phyloP scores from a whole-genome alignment of 2,329 filamentous ascomycete genomes.

The Dactylella cylindrospora region DNA sequence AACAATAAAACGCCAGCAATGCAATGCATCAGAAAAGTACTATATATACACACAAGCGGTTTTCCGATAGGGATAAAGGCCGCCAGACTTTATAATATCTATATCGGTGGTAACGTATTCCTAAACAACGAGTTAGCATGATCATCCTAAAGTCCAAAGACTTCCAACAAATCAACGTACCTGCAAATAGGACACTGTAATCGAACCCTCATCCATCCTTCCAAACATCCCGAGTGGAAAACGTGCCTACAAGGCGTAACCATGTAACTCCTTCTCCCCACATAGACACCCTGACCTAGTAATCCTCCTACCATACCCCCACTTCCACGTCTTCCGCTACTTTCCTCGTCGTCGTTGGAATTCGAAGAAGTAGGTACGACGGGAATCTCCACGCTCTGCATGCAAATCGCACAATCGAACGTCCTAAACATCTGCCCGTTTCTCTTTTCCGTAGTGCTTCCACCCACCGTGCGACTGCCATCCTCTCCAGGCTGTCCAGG shows the following conservation, averaged over 20 bases:
- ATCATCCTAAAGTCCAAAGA: not conserved
- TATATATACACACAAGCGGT: too few relatives aligned
- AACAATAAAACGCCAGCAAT: too few relatives aligned
- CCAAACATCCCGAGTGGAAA: constrained; percentile 86
- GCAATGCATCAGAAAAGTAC: too few relatives aligned
- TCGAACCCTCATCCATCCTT: constrained; percentile 93
- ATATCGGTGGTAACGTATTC: constrained; percentile 48
- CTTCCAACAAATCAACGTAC: constrained; percentile 6
- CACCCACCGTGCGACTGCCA: constrained; percentile 1
- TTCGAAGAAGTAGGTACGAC: constrained; percentile 61
- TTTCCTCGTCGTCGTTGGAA: constrained; percentile 52
- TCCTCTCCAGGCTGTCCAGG: constrained; percentile 45
- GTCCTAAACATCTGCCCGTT: constrained; percentile 56
- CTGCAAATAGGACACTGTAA: constrained; percentile 94
- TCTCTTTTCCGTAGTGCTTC: constrained; percentile 52
- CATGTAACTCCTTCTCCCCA: constrained; percentile 87
- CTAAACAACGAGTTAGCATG: constrained; percentile 25
- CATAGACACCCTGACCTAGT: constrained; percentile 47
- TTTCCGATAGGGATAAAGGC: not conserved
- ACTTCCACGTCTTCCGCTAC: constrained; percentile 50
- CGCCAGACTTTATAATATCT: constrained; percentile 7
- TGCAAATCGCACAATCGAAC: constrained; percentile 94
- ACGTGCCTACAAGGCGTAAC: constrained; percentile 95
- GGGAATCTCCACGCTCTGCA: constrained; percentile 85
- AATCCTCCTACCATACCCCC: constrained; percentile 65